A percentile compares a stretch with the other conserved stretches of the same genome.
phyloP scores from a whole-genome alignment of 805 yeast species.

The Schwanniomyces pseudopolymorphus region DNA sequence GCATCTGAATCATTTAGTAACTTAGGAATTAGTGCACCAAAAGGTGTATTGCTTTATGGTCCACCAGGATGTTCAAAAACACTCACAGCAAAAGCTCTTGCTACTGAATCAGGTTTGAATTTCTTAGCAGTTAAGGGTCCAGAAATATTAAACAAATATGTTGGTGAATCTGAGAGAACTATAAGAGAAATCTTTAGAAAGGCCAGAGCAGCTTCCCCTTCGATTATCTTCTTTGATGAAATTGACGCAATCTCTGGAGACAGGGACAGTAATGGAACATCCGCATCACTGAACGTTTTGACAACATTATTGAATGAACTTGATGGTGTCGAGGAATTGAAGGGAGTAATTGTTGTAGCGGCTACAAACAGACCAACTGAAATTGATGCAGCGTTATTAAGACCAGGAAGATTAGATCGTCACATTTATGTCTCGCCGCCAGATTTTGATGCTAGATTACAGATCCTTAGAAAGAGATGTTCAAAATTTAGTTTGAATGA shows the following conservation, averaged over 20 bases:
- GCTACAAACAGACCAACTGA: slow-evolving; percentile 96
- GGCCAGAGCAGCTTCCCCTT: slow-evolving; percentile 93
- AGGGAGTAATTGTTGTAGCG: slow-evolving; percentile 91
- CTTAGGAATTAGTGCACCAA: slow-evolving; percentile 86
- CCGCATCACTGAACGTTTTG: slow-evolving; percentile 79
- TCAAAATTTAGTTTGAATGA: slow-evolving; percentile 54
- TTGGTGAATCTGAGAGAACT: slow-evolving; percentile 92
- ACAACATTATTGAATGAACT: slow-evolving; percentile 91
- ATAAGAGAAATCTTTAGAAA: slow-evolving; percentile 91
- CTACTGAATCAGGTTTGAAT: slow-evolving; percentile 92
- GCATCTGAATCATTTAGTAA: slow-evolving; percentile 73
- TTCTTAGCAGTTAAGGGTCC: slow-evolving; percentile 97
- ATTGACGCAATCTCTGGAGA: slow-evolving; percentile 89
- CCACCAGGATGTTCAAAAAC: slow-evolving; percentile 99
- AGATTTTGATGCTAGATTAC: slow-evolving; percentile 72
- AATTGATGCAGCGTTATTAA: slow-evolving; percentile 85
- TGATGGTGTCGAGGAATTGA: slow-evolving; percentile 94
- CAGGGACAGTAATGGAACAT: slow-evolving; percentile 62
- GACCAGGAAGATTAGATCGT: slow-evolving; percentile 96
- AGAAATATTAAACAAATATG: slow-evolving; percentile 90
- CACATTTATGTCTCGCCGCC: slow-evolving; percentile 94
- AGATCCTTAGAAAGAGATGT: slow-evolving; percentile 72
- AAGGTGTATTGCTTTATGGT: slow-evolving; percentile 90
- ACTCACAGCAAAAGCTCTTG: slow-evolving; percentile 89
- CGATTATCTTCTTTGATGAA: slow-evolving; percentile 93